phyloP scores from a whole-genome alignment of 805 yeast genomes.

The Nakazawaea holstii region DNA sequence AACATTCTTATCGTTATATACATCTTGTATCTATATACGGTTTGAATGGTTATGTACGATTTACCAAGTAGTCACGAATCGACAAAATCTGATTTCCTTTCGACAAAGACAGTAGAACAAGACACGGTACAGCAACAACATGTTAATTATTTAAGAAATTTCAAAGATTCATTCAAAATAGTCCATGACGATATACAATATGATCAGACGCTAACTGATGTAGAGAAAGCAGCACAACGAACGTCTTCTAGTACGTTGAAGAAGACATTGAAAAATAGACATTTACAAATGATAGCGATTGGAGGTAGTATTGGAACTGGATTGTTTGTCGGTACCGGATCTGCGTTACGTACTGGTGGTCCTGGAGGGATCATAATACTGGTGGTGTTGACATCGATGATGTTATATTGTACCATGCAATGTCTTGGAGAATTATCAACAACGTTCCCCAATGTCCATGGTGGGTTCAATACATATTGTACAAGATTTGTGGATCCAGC shows the following conservation, averaged over 20 bases:
- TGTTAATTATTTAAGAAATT: not conserved
- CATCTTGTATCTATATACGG: too few species aligned
- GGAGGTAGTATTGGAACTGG: slow-evolving; percentile 71
- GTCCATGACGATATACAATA: not conserved
- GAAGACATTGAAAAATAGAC: slow-evolving; percentile 27
- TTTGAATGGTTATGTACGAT: not conserved
- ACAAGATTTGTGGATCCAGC: slow-evolving; percentile 54
- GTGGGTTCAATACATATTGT: slow-evolving; percentile 57
- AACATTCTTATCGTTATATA: too few species aligned
- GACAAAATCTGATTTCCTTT: not conserved
- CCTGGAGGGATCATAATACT: slow-evolving; percentile 59
- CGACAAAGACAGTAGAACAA: not conserved
- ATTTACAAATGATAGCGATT: slow-evolving; percentile 61
- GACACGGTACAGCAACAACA: not conserved
- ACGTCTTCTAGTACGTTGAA: not conserved
- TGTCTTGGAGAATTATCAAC: slow-evolving; percentile 57
- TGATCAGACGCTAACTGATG: not conserved
- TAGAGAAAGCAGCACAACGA: not conserved
- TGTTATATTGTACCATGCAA: slow-evolving; percentile 56
- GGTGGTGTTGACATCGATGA: slow-evolving; percentile 45
- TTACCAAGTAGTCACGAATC: not conserved
- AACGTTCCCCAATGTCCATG: slow-evolving; percentile 52
- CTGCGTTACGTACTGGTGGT: slow-evolving; percentile 53
- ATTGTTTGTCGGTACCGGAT: slow-evolving; percentile 60
- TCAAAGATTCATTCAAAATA: slow-evolving; percentile 1